These are phyloP conservation scores for Acacia concinna DNA, from an alignment of 331 rosid genomes.

Conservation along the genomic window DNA sequence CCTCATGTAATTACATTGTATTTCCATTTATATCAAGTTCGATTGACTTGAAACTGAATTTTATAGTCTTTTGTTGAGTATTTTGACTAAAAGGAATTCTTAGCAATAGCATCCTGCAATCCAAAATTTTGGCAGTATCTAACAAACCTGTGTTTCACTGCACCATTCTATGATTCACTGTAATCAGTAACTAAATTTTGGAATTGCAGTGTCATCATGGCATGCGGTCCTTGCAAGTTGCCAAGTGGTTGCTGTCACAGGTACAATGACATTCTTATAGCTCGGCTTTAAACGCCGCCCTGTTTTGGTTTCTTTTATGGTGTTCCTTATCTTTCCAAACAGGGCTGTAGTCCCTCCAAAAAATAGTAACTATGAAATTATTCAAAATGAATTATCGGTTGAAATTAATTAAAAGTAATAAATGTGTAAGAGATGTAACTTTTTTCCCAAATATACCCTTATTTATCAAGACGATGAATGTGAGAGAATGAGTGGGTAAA, in stretches of 20 bases:
- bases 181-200: constrained; percentile 28
- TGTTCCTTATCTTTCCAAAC: background rate
- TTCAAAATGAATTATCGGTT: too few relatives aligned
- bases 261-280: constrained; percentile 37
- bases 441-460: too few relatives aligned
- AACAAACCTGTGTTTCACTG: background rate
- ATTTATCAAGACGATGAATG: too few relatives aligned
- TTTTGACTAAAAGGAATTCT: background rate
- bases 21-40: background rate
- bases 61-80: background rate
- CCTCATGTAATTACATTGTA: background rate
- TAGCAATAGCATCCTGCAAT: constrained; percentile 13
- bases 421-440: too few relatives aligned
- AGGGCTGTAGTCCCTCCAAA: background rate
- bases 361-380: too few relatives aligned
- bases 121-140: background rate
- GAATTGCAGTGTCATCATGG: constrained; percentile 96
- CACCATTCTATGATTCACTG: background rate
- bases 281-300: background rate
- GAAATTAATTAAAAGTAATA: too few relatives aligned
- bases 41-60: background rate
- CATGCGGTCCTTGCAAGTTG: constrained; percentile 78
- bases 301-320: background rate
- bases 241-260: constrained; percentile 90
- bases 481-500: too few relatives aligned